Conservation (phyloP, 2,329 filamentous ascomycete species). For the Ascochyta fabae region DNA sequence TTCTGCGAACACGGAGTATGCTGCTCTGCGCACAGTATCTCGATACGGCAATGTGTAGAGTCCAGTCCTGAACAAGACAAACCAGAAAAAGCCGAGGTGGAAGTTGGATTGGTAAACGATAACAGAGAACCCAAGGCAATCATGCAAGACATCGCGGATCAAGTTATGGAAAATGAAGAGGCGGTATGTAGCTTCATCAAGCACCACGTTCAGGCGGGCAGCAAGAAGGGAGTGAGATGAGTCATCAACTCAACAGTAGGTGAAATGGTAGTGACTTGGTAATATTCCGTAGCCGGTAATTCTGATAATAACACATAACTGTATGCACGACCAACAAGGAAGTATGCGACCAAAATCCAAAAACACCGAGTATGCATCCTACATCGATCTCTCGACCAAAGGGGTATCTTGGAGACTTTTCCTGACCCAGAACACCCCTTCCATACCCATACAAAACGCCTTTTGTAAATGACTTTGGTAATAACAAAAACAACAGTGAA, state of each 20-base stretch:
- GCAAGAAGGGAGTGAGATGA: background rate
- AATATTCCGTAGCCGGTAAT: background rate
- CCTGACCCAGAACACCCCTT: conserved; percentile 12
- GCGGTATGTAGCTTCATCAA: too few relatives aligned
- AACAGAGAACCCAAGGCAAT: too few relatives aligned
- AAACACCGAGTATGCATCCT: conserved; percentile 8
- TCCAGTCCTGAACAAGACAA: too few relatives aligned
- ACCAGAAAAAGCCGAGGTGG: too few relatives aligned
- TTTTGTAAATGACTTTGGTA: background rate
- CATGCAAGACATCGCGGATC: too few relatives aligned
- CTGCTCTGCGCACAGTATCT: too few relatives aligned
- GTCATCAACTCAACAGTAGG: background rate
- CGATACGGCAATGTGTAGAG: too few relatives aligned
- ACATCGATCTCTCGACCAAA: background rate
- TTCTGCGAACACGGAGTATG: too few relatives aligned
- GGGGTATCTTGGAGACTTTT: conserved; percentile 22
- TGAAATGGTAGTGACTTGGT: background rate
- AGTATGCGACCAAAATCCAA: background rate
- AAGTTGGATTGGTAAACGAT: too few relatives aligned
- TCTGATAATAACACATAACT: background rate
- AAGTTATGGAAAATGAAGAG: too few relatives aligned
- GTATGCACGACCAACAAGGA: background rate
- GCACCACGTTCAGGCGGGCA: too few relatives aligned
- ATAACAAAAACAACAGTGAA: background rate
- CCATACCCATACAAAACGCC: conserved; percentile 12